A percentile compares a stretch with the other conserved stretches of the same genome.
These are phyloP conservation scores for Hymenoscyphus linearis DNA, from an alignment of 2,329 filamentous ascomycete genomes.

Conservation along the genomic window DNA sequence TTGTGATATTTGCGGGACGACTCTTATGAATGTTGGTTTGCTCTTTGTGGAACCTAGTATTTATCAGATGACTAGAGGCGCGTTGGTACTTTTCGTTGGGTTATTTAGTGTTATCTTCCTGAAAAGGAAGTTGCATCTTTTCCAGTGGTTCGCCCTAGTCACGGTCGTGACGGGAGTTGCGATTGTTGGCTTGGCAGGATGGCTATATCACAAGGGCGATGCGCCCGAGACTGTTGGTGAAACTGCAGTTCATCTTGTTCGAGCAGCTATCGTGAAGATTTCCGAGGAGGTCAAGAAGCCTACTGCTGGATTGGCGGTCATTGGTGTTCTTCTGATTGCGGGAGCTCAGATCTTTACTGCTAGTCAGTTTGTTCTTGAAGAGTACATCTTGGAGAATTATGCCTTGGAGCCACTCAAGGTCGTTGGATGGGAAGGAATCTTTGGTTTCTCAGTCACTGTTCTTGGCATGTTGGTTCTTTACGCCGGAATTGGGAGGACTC, in stretches of 20 bases:
- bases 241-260: constrained; percentile 34
- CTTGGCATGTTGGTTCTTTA: constrained; percentile 78
- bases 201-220: constrained; percentile 62
- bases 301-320: constrained; percentile 61
- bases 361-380: constrained; percentile 91
- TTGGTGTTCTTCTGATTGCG: constrained; percentile 87
- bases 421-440: constrained; percentile 93
- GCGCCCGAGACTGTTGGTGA: constrained; percentile 24
- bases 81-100: constrained; percentile 90
- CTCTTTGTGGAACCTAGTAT: constrained; percentile 93
- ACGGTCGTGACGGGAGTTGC: constrained; percentile 86
- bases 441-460: constrained; percentile 78
- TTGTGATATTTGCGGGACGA: constrained; percentile 92
- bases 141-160: constrained; percentile 86
- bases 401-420: constrained; percentile 74
- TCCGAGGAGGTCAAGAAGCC: constrained; percentile 41
- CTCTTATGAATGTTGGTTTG: constrained; percentile 93
- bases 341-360: constrained; percentile 95
- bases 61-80: constrained; percentile 97
- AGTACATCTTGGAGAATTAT: constrained; percentile 80
- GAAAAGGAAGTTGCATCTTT: constrained; percentile 70
- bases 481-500: constrained; percentile 67
- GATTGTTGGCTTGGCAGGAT: constrained; percentile 83
- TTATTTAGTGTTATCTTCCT: constrained; percentile 92
- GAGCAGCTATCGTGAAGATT: constrained; percentile 38